Evolutionary conservation across 176 grass and related monocot species (phyloP).

Genomic region (Oryza brachyantha): DNA sequence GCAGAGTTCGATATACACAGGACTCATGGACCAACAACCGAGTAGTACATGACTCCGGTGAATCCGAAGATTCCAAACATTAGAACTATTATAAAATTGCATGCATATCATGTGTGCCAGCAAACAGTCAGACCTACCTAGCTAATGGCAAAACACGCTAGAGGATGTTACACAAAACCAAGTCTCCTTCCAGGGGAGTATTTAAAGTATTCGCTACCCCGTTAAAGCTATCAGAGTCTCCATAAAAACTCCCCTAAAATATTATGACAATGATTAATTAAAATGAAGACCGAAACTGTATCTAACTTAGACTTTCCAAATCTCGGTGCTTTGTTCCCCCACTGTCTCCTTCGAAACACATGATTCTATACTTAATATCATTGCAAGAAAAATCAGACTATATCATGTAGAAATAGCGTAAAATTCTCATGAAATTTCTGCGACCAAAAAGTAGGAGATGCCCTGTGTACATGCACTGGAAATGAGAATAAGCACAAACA

Average conservation of each 20-base stretch:
- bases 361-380: background rate
- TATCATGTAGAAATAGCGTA: background rate
- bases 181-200: too few relatives aligned
- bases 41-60: background rate
- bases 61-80: constrained; percentile 30
- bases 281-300: too few relatives aligned
- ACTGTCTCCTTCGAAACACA: background rate
- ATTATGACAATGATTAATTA: too few relatives aligned
- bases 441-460: background rate
- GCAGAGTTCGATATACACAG: background rate
- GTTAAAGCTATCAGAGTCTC: too few relatives aligned
- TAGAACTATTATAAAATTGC: background rate
- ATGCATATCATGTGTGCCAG: background rate
- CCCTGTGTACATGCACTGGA: background rate
- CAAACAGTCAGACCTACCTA: background rate
- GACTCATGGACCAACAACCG: background rate
- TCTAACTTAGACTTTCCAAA: too few relatives aligned
- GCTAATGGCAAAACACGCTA: background rate
- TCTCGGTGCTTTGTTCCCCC: too few relatives aligned
- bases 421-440: background rate
- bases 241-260: too few relatives aligned
- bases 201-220: too few relatives aligned
- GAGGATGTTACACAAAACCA: background rate
- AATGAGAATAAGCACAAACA: background rate
- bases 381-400: background rate